Evolutionary conservation across 352 stramenopile genomes (phyloP).

Genomic region (Phytophthora rubi): DNA sequence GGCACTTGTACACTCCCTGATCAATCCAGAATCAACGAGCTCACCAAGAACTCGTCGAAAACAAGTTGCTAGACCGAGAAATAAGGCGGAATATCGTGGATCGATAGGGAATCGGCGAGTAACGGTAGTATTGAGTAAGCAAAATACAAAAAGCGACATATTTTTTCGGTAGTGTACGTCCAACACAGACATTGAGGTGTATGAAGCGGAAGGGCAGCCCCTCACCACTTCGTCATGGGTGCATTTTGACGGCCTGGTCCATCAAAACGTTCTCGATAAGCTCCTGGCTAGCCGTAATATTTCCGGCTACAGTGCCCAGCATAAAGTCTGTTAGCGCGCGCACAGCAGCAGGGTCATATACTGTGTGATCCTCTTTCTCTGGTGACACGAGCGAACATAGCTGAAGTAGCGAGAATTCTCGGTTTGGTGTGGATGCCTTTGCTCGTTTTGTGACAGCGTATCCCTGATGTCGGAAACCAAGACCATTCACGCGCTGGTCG

Average conservation of each 20-base stretch:
- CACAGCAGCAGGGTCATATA: conserved; percentile 48
- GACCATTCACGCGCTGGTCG: conserved; percentile 41
- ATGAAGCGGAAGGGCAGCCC: not conserved
- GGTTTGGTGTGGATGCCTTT: conserved; percentile 39
- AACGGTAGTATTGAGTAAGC: too few relatives aligned
- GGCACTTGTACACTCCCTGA: conserved; percentile 13
- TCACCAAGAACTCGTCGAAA: conserved; percentile 19
- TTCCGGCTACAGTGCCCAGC: conserved; percentile 53
- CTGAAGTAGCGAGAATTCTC: conserved; percentile 48
- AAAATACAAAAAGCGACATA: not conserved
- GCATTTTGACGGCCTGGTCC: conserved; percentile 32
- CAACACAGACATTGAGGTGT: not conserved
- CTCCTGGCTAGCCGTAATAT: conserved; percentile 56
- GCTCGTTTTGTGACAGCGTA: conserved; percentile 52
- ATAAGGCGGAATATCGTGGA: too few relatives aligned
- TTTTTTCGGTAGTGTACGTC: not conserved
- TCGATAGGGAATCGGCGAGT: too few relatives aligned
- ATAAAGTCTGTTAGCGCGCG: conserved; percentile 63
- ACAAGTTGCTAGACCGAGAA: conserved; percentile 4
- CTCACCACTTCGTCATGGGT: not conserved
- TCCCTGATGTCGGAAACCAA: conserved; percentile 50
- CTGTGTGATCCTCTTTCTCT: conserved; percentile 47
- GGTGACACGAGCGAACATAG: conserved; percentile 50
- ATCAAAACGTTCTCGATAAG: conserved; percentile 66
- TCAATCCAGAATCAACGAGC: conserved; percentile 19